Evolutionary conservation across 345 rosid genomes (phyloP).

Genomic region (Heritiera fomes): DNA sequence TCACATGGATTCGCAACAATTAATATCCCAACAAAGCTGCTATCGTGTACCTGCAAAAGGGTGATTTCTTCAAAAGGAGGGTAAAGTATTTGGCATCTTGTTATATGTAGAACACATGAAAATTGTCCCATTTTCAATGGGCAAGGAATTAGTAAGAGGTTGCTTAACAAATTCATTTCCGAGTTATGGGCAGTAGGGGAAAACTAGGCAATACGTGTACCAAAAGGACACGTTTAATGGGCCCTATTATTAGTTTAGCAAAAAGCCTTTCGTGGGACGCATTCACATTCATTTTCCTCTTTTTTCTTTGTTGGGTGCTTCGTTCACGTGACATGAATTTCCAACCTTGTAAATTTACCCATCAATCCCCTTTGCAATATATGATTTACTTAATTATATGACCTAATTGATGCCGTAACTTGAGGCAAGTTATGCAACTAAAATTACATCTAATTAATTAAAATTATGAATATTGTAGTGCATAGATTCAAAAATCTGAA

Average conservation of each 20-base stretch:
- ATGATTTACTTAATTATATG: not conserved
- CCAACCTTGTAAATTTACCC: not conserved
- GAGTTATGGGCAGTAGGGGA: not conserved
- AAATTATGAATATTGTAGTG: no score
- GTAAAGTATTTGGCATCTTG: not conserved
- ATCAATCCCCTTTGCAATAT: not conserved
- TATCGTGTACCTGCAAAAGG: not conserved
- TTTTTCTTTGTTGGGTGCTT: slow-evolving; percentile 17
- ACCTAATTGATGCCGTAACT: not conserved
- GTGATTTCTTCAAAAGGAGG: slow-evolving; percentile 4
- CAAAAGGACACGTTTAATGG: slow-evolving; percentile 32
- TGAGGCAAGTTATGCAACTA: not conserved
- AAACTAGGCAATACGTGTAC: slow-evolving; percentile 8
- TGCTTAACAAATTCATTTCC: no score
- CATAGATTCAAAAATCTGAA: no score
- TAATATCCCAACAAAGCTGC: not conserved
- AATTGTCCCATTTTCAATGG: not conserved
- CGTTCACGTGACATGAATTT: slow-evolving; percentile 24
- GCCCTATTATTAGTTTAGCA: slow-evolving; percentile 9
- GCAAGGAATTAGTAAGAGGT: no score
- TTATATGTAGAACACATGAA: not conserved
- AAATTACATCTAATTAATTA: not conserved
- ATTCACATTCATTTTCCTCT: not conserved
- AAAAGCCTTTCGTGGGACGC: not conserved
- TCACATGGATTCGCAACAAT: not conserved